phyloP scores from a whole-genome alignment of 2,329 filamentous ascomycete species.

The Amylocarpus encephaloides region DNA sequence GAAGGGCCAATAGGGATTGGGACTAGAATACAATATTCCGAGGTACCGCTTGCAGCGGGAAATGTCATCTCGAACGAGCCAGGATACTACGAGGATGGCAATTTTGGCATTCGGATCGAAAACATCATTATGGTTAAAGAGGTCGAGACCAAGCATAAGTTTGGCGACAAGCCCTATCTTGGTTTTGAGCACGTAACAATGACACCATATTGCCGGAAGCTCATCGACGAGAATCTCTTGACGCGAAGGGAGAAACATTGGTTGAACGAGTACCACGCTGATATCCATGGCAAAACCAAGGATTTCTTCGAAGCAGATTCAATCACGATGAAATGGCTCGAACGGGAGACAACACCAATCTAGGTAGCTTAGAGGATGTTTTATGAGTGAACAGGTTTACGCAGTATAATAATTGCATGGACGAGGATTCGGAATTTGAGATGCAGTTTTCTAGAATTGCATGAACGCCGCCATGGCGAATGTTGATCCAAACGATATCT shows the following conservation, averaged over 20 bases:
- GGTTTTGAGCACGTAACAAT: slow-evolving; percentile 97
- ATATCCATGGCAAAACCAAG: slow-evolving; percentile 77
- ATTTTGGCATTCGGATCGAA: slow-evolving; percentile 92
- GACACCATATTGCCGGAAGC: slow-evolving; percentile 86
- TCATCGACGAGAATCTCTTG: slow-evolving; percentile 71
- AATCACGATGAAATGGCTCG: slow-evolving; percentile 70
- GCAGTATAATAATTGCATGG: background rate
- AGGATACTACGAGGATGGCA: slow-evolving; percentile 93
- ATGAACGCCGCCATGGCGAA: slow-evolving; percentile 65
- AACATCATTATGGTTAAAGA: slow-evolving; percentile 91
- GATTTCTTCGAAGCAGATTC: slow-evolving; percentile 68
- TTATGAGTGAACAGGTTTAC: background rate
- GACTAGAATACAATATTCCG: slow-evolving; percentile 82
- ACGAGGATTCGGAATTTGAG: slow-evolving; percentile 4
- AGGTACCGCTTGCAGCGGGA: slow-evolving; percentile 81
- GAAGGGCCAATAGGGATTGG: slow-evolving; percentile 96
- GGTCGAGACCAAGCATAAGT: slow-evolving; percentile 77
- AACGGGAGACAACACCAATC: slow-evolving; percentile 71
- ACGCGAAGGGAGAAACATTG: slow-evolving; percentile 71
- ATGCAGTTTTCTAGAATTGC: slow-evolving; percentile 39
- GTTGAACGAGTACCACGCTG: slow-evolving; percentile 78
- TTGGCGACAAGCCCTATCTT: slow-evolving; percentile 89
- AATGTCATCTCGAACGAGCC: slow-evolving; percentile 96
- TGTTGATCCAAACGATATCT: slow-evolving; percentile 59
- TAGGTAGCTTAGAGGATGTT: slow-evolving; percentile 7